Evolutionary conservation across 495 filamentous ascomycete genomes (phyloP), one percentile per base, ranked within the genome.

Genomic region (Penicillium canescens): DNA sequence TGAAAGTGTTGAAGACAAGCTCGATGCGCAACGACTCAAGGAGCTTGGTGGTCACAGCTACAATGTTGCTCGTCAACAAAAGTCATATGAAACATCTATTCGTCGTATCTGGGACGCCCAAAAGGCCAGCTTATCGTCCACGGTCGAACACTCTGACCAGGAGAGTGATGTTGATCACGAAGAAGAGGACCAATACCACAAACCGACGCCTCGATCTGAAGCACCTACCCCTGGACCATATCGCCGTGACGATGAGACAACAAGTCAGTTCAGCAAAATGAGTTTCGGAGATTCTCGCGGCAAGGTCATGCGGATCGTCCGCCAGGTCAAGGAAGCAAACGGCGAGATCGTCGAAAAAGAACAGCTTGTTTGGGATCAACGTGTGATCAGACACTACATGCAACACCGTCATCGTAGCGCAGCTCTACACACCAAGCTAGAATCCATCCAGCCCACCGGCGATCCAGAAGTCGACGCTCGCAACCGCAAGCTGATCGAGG

Each of bases 11-110:
- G 82, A 88, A 36, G 90, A 95, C 43, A 95, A 90, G 53, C 83
- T 96, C 36, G 88, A 90, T 49, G 85, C 85, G n/a, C 81, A 88
- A 55, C 83, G 89, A 57, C 79, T 87, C 50, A 95, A 96, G 62
- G 92, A 94, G 23, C 89, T 92, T 54, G 91, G 92, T 33, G 93
- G 94, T 2, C 94, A 99, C 68, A 89, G 86, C 65, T 99, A 99
- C 75, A 99, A 99, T 59, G 94, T 99, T 50, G 91, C 91, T 52
- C 80, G 85, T 48, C 94, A 99, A 69, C 89, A 97, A 63, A 83
- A 82, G 44, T 83, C 87, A 37, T 99, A 99, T 69, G 91, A 95
- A 56, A 82, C 89, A 7, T 87, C 89, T 10, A 96, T 98, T 51
- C 84, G 84, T 18, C 82, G 85, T 14, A 96, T 98, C 53, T 99